These are phyloP conservation scores for Candida chilensis DNA, from an alignment of 805 yeast genomes.

Conservation along the genomic window DNA sequence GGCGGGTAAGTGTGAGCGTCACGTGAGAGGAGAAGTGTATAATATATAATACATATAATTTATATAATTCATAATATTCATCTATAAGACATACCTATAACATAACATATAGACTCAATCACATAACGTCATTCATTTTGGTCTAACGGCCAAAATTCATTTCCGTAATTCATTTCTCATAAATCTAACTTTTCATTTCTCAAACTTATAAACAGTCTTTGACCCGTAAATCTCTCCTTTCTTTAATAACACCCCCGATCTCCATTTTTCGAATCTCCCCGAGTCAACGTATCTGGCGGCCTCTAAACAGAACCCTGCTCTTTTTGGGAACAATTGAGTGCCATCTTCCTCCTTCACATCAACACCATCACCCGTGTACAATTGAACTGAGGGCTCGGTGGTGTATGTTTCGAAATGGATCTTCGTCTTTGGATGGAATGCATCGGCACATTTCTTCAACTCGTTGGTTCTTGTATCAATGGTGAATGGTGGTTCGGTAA, in stretches of 20 bases:
- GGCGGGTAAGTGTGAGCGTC: no score
- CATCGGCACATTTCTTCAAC: slow-evolving; percentile 27
- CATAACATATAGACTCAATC: no score
- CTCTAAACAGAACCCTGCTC: slow-evolving; percentile 55
- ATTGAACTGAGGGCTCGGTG: slow-evolving; percentile 61
- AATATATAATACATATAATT: no score
- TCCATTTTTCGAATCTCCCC: slow-evolving; percentile 36
- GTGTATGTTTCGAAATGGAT: slow-evolving; percentile 32
- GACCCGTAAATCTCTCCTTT: slow-evolving; percentile 49
- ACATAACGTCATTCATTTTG: no score
- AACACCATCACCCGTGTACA: slow-evolving; percentile 52
- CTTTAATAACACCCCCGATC: slow-evolving; percentile 30
- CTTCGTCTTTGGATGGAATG: slow-evolving; percentile 33
- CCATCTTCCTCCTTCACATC: slow-evolving; percentile 17
- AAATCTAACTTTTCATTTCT: no score
- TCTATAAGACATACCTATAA: no score
- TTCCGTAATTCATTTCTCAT: no score
- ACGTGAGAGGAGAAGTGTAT: no score
- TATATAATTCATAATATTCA: no score
- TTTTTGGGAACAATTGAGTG: slow-evolving; percentile 16
- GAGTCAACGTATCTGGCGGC: slow-evolving; percentile 54
- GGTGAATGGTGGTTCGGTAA: slow-evolving; percentile 13
- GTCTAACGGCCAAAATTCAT: no score
- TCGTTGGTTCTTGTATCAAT: slow-evolving; percentile 38
- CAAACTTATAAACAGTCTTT: slow-evolving; percentile 19